A percentile compares a stretch with the other conserved stretches of the same genome.
These are phyloP conservation scores for Penicillium canariense DNA, from an alignment of 495 filamentous ascomycete species.

Conservation along the genomic window DNA sequence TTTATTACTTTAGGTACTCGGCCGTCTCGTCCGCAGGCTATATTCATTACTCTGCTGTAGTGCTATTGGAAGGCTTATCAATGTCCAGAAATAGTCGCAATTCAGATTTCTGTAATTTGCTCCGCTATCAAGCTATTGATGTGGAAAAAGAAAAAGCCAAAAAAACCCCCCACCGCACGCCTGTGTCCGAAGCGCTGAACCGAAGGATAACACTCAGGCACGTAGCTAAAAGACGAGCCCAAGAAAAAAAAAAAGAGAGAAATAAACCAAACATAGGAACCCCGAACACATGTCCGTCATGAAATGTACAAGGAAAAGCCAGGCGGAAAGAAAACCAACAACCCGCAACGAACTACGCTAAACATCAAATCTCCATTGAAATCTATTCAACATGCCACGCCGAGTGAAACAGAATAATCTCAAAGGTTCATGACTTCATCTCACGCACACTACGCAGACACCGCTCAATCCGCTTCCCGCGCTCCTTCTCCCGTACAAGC, in stretches of 20 bases:
- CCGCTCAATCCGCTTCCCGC: conserved; percentile 76
- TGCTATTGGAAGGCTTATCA: not conserved
- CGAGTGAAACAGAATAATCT: not conserved
- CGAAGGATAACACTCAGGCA: not conserved
- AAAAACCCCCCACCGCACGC: no score
- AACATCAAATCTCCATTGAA: not conserved
- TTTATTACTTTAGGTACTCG: not conserved
- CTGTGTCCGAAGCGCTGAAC: not conserved
- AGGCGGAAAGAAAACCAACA: not conserved
- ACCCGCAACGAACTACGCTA: not conserved
- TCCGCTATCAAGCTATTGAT: conserved; percentile 7
- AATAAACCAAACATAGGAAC: not conserved
- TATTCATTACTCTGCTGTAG: no score
- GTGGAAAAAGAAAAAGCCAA: not conserved
- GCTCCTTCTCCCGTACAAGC: conserved; percentile 72
- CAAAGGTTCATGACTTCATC: conserved; percentile 18
- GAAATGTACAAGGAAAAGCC: conserved; percentile 20
- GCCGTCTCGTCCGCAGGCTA: no score
- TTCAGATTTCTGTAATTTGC: not conserved
- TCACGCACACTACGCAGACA: conserved; percentile 44
- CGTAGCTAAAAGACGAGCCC: conserved; percentile 4
- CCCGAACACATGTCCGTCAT: conserved; percentile 20
- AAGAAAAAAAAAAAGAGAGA: conserved; percentile 10
- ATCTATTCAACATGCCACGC: conserved; percentile 15
- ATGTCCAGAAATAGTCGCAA: not conserved